Evolutionary conservation across 768 basidiomycete species (phyloP).

Genomic region (Russula emetica): DNA sequence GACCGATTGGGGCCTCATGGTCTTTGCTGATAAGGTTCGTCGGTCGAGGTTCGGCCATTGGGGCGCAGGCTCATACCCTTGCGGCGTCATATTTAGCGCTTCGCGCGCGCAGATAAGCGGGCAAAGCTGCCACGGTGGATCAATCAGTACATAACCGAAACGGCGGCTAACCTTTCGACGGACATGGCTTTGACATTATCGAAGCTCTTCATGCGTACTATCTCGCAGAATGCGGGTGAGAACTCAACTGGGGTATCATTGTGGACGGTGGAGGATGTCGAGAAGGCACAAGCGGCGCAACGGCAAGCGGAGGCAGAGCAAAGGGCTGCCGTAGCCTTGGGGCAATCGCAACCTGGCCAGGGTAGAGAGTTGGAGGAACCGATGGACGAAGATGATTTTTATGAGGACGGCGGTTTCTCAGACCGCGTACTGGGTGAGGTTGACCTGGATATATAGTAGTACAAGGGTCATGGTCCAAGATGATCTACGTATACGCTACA

Average conservation of each 20-base stretch:
- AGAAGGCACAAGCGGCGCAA: slow-evolving; percentile 80
- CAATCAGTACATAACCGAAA: slow-evolving; percentile 98
- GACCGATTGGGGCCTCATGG: slow-evolving; percentile 99
- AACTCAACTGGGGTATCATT: slow-evolving; percentile 91
- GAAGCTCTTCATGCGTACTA: slow-evolving; percentile 96
- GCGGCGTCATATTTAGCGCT: slow-evolving; percentile 51
- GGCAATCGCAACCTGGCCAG: slow-evolving; percentile 27
- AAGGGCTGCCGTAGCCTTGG: slow-evolving; percentile 38
- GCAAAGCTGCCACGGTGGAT: slow-evolving; percentile 98
- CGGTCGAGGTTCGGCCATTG: background rate
- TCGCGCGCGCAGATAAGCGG: slow-evolving; percentile 87
- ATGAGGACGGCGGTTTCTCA: slow-evolving; percentile 55
- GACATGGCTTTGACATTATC: slow-evolving; percentile 95
- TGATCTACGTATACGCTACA: slow-evolving; percentile 12
- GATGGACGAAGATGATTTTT: slow-evolving; percentile 32
- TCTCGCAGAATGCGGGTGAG: slow-evolving; percentile 96
- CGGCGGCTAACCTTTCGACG: slow-evolving; percentile 93
- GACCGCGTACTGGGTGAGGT: slow-evolving; percentile 56
- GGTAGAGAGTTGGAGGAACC: slow-evolving; percentile 35
- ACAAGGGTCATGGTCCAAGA: slow-evolving; percentile 17
- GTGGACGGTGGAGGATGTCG: slow-evolving; percentile 91
- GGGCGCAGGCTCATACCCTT: slow-evolving; percentile 10
- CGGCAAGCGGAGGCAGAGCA: slow-evolving; percentile 55
- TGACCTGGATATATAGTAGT: slow-evolving; percentile 37
- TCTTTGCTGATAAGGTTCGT: slow-evolving; percentile 94